Evolutionary conservation across 495 filamentous ascomycete genomes (phyloP).

Genomic region (Hypoxylon intermedium): DNA sequence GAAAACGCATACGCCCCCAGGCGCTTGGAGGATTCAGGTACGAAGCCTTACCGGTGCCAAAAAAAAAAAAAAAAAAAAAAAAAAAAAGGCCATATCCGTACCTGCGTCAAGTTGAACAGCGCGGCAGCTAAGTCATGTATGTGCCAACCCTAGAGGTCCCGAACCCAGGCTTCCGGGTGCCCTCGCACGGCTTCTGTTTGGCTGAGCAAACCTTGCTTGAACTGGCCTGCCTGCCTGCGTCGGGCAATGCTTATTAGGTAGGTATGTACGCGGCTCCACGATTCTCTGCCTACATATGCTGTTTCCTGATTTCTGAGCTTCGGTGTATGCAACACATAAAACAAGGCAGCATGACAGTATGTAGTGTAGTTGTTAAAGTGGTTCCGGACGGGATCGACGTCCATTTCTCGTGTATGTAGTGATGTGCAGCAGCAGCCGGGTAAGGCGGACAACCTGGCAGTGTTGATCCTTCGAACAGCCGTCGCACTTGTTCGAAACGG

Average conservation of each 20-base stretch:
- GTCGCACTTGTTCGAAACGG: constrained; percentile 17
- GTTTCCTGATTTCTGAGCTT: constrained; percentile 1
- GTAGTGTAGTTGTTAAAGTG: too few species aligned
- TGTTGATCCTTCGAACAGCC: constrained; percentile 27
- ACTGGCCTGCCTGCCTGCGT: constrained; percentile 1
- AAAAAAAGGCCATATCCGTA: constrained; percentile 17
- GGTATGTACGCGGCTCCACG: constrained; percentile 22
- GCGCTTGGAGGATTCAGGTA: constrained; percentile 12
- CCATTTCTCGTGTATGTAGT: constrained; percentile 17
- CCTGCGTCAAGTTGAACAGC: constrained; percentile 26
- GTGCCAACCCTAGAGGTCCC: not conserved
- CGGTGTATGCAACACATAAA: constrained; percentile 5
- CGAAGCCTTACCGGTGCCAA: constrained; percentile 13
- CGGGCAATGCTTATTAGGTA: too few species aligned
- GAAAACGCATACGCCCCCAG: constrained; percentile 12
- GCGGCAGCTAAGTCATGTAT: constrained; percentile 8
- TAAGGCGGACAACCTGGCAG: constrained; percentile 27
- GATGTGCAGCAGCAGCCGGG: constrained; percentile 27
- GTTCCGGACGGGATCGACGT: constrained; percentile 9
- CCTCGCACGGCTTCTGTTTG: constrained; percentile 4
- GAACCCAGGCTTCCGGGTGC: constrained; percentile 14
- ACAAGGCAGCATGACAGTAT: not conserved
- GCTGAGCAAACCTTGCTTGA: constrained; percentile 10
- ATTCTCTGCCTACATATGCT: not conserved
- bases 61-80: too few species aligned